phyloP scores from a whole-genome alignment of 2,329 filamentous ascomycete genomes.

The Thelonectria olida region DNA sequence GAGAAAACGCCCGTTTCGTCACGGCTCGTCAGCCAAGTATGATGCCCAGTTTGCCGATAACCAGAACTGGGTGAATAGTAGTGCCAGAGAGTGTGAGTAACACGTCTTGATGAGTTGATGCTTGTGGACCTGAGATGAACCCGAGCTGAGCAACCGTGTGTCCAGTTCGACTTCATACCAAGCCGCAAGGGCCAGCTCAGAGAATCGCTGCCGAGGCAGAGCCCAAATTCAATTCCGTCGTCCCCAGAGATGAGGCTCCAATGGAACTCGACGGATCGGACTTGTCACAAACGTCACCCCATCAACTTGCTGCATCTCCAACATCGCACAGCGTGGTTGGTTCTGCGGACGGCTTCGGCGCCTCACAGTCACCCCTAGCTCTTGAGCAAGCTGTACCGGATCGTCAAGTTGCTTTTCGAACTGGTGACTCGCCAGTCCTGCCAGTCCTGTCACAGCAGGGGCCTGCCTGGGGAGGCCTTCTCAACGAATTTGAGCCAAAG shows the following conservation, averaged over 20 bases:
- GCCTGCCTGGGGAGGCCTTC: constrained; percentile 19
- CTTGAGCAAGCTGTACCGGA: not conserved
- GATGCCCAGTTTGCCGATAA: constrained; percentile 31
- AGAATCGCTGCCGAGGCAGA: constrained; percentile 19
- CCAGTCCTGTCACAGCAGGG: constrained; percentile 15
- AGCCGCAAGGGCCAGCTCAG: not conserved
- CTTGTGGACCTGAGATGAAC: not conserved
- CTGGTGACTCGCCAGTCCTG: not conserved
- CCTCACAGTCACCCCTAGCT: not conserved
- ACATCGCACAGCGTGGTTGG: not conserved
- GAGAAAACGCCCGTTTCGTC: constrained; percentile 22
- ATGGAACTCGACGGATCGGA: not conserved
- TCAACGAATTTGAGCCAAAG: constrained; percentile 11
- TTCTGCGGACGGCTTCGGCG: not conserved
- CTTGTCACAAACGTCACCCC: not conserved
- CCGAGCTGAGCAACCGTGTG: no score
- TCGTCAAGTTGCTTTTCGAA: not conserved
- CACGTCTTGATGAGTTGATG: fast-evolving
- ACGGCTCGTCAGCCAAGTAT: constrained; percentile 35
- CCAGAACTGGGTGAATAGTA: constrained; percentile 35
- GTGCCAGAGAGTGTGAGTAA: constrained; percentile 29
- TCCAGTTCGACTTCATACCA: constrained; percentile 33
- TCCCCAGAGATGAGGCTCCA: not conserved
- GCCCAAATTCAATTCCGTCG: fast-evolving
- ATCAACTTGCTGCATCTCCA: not conserved